Conservation (phyloP, 345 rosid species). For the Heritiera littoralis region DNA sequence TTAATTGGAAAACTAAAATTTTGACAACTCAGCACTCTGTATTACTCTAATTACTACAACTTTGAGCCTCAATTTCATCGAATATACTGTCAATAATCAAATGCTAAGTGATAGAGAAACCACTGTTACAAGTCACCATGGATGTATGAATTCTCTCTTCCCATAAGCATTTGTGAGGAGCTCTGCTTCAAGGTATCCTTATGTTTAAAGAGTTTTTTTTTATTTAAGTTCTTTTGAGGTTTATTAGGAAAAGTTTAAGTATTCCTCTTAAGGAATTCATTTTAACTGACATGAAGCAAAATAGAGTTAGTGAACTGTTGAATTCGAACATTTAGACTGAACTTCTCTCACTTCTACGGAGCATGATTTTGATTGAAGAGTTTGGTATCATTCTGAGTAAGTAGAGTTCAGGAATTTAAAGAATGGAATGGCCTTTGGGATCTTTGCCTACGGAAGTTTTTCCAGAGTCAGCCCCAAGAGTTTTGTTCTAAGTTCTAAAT, state of each 20-base stretch:
- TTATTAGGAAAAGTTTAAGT: not conserved
- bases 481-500: no score
- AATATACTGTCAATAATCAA: not conserved
- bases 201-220: not conserved
- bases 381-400: not conserved
- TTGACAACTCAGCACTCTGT: not conserved
- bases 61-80: not conserved
- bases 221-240: not conserved
- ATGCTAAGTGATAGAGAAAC: not conserved
- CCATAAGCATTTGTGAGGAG: not conserved
- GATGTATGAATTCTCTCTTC: not conserved
- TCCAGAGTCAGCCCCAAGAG: no score
- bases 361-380: not conserved
- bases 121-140: not conserved
- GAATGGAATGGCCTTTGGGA: not conserved
- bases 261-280: slow-evolving; percentile 4
- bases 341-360: not conserved
- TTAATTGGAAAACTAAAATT: not conserved
- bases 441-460: no score
- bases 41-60: not conserved
- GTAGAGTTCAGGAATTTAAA: not conserved
- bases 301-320: not conserved
- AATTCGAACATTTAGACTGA: not conserved
- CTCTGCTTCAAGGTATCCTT: not conserved
- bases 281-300: not conserved